phyloP scores from a whole-genome alignment of 2,329 filamentous ascomycete species.

The Pyrenochaeta sp. region DNA sequence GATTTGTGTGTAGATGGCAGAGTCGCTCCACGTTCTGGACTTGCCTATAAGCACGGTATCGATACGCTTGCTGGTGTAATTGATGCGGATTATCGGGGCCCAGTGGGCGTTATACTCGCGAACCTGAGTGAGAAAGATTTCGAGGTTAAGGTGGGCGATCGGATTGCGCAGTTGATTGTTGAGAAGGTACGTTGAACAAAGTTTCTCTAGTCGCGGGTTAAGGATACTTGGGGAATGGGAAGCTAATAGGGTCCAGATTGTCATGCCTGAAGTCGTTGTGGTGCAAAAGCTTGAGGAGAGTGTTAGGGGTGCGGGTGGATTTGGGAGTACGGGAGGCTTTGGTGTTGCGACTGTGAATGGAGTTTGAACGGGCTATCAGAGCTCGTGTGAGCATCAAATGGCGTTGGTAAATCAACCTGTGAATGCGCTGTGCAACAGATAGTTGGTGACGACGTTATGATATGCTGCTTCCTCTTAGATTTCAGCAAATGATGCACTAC shows the following conservation, averaged over 20 bases:
- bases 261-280: slow-evolving; percentile 89
- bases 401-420: neutral
- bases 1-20: slow-evolving; percentile 72
- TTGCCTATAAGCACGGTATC: slow-evolving; percentile 94
- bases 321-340: slow-evolving; percentile 51
- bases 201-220: too few relatives aligned
- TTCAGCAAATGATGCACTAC: neutral
- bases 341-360: slow-evolving; percentile 21
- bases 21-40: slow-evolving; percentile 87
- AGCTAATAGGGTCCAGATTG: slow-evolving; percentile 65
- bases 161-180: slow-evolving; percentile 90
- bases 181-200: slow-evolving; percentile 68
- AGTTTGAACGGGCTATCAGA: neutral
- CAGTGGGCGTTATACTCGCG: slow-evolving; percentile 93
- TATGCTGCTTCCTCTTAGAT: neutral
- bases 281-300: slow-evolving; percentile 89
- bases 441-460: neutral
- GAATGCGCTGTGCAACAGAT: neutral
- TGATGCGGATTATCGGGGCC: slow-evolving; percentile 94
- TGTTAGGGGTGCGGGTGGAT: slow-evolving; percentile 81
- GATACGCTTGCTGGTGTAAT: slow-evolving; percentile 96
- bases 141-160: slow-evolving; percentile 81
- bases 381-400: neutral
- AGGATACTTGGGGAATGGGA: too few relatives aligned
- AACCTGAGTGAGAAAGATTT: slow-evolving; percentile 89